Evolutionary conservation across 2,329 filamentous ascomycete genomes (phyloP).

Genomic region (Emergomyces orientalis): DNA sequence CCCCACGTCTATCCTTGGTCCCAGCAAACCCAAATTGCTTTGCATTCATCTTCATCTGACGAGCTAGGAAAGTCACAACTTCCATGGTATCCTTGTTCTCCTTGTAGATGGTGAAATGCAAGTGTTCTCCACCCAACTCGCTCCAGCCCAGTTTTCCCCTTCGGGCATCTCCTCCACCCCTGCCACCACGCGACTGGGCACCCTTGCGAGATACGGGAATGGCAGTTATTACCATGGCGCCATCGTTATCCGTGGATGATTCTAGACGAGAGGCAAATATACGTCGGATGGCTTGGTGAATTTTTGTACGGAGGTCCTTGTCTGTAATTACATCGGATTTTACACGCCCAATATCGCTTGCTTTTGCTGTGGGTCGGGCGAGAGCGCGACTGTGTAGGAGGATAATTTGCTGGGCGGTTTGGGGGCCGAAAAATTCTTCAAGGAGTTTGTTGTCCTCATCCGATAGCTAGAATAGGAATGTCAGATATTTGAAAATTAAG

Average conservation of each 20-base stretch:
- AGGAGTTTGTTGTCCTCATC: slow-evolving; percentile 40
- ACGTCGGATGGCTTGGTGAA: slow-evolving; percentile 60
- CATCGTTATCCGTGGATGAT: slow-evolving; percentile 64
- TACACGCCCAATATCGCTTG: slow-evolving; percentile 47
- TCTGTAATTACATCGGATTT: slow-evolving; percentile 48
- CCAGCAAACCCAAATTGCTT: slow-evolving; percentile 74
- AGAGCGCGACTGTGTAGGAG: slow-evolving; percentile 48
- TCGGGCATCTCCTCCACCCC: slow-evolving; percentile 24
- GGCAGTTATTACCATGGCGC: slow-evolving; percentile 47
- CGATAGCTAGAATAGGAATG: slow-evolving; percentile 14
- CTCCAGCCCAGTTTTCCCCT: slow-evolving; percentile 49
- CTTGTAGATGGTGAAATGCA: slow-evolving; percentile 90
- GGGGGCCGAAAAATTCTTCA: slow-evolving; percentile 42
- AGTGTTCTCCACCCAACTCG: slow-evolving; percentile 64
- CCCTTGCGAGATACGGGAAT: slow-evolving; percentile 24
- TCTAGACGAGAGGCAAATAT: slow-evolving; percentile 73
- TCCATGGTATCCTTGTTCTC: slow-evolving; percentile 98
- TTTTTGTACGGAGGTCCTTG: slow-evolving; percentile 51
- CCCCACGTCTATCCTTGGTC: slow-evolving; percentile 82
- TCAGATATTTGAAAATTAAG: not conserved
- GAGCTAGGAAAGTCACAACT: slow-evolving; percentile 65
- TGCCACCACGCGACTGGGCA: slow-evolving; percentile 12
- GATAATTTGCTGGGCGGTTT: slow-evolving; percentile 43
- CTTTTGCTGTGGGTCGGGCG: slow-evolving; percentile 46
- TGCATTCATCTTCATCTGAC: slow-evolving; percentile 57